These are phyloP conservation scores for Alternaria brassicae DNA, from an alignment of 2,329 filamentous ascomycete species.

Conservation along the genomic window DNA sequence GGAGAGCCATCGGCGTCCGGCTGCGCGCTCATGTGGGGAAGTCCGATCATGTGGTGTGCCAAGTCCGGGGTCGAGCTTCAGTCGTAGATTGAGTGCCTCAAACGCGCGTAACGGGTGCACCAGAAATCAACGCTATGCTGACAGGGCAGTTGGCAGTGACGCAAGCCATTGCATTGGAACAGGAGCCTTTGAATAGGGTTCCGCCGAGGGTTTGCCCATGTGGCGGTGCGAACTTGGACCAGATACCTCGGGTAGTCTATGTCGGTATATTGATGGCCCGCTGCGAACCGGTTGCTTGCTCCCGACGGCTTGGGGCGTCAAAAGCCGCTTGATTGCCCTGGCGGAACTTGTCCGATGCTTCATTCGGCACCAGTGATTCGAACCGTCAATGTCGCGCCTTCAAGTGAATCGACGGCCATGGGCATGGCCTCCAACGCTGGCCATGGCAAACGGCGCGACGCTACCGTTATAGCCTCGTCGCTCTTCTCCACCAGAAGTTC, in stretches of 20 bases:
- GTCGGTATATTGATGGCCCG: slow-evolving; percentile 41
- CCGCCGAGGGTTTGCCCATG: slow-evolving; percentile 21
- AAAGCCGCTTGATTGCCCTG: slow-evolving; percentile 19
- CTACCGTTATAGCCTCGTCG: slow-evolving; percentile 11
- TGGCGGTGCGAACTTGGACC: slow-evolving; percentile 31
- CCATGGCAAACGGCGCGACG: slow-evolving; percentile 8
- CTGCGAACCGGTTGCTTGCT: slow-evolving; percentile 31
- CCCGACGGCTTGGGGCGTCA: slow-evolving; percentile 27
- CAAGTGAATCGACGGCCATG: slow-evolving; percentile 9
- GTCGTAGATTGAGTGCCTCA: slow-evolving; percentile 21
- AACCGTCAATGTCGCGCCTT: slow-evolving; percentile 9
- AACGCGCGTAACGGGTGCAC: slow-evolving; percentile 17
- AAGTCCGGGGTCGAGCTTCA: slow-evolving; percentile 34
- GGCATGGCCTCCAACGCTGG: slow-evolving; percentile 5
- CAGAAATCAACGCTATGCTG: slow-evolving; percentile 16
- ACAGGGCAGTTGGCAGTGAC: slow-evolving; percentile 15
- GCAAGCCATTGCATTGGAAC: slow-evolving; percentile 17
- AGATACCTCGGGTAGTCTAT: slow-evolving; percentile 35
- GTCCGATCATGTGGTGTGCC: slow-evolving; percentile 42
- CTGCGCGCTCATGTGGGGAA: slow-evolving; percentile 45
- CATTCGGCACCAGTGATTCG: slow-evolving; percentile 17
- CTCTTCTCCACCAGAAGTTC: not conserved
- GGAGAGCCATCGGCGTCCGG: slow-evolving; percentile 35
- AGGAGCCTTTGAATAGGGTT: slow-evolving; percentile 16
- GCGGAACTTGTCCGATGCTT: slow-evolving; percentile 23